Conservation (phyloP, 306 rosid genomes). For the Rosa rugosa region DNA sequence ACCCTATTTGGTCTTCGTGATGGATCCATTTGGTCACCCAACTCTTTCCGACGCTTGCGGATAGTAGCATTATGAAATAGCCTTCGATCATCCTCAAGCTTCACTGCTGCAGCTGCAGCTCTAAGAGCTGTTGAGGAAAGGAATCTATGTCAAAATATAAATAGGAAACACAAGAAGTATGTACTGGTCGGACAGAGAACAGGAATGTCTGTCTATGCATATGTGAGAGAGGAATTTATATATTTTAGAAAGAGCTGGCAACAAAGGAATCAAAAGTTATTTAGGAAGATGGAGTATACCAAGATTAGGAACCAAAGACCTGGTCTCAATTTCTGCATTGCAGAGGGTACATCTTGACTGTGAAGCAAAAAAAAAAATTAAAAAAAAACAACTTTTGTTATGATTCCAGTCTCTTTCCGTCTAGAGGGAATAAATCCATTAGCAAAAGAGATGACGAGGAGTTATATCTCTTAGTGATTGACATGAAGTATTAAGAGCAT, state of each 20-base stretch:
- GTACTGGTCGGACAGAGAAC: constrained; percentile 1
- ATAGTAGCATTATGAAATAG: constrained; percentile 87
- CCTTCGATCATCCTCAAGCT: constrained; percentile 87
- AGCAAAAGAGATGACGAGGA: constrained; percentile 24
- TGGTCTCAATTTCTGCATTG: constrained; percentile 70
- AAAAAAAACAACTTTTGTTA: constrained; percentile 49
- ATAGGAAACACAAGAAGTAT: constrained; percentile 5
- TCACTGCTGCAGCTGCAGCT: constrained; percentile 96
- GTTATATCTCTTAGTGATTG: background rate
- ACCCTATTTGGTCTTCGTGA: constrained; percentile 81
- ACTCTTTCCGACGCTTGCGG: constrained; percentile 89
- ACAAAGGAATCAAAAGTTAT: background rate
- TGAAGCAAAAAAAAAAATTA: constrained; percentile 45
- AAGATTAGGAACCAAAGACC: constrained; percentile 76
- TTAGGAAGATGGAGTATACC: constrained; percentile 50
- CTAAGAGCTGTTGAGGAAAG: constrained; percentile 70
- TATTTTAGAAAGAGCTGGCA: background rate
- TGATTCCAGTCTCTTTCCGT: constrained; percentile 40
- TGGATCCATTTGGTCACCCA: constrained; percentile 81
- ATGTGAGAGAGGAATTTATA: background rate
- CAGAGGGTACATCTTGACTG: constrained; percentile 95
- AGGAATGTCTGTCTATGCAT: constrained; percentile 1
- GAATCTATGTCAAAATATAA: constrained; percentile 20
- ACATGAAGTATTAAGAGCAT: constrained; percentile 1
- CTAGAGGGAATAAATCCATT: constrained; percentile 38